phyloP scores from a whole-genome alignment of 805 yeast genomes.

The Ascoidea rubescens region DNA sequence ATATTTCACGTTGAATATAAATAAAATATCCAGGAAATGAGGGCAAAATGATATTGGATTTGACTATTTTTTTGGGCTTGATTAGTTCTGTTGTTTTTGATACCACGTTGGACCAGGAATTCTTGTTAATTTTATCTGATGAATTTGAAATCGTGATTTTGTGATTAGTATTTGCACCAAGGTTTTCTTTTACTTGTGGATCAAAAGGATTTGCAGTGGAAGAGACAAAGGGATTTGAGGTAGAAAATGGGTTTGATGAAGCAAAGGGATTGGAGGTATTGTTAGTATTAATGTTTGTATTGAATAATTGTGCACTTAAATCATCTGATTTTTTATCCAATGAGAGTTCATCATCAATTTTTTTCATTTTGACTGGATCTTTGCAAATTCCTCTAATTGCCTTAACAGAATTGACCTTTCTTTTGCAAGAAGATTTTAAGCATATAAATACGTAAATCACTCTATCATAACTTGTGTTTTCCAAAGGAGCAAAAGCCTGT shows the following conservation, averaged over 20 bases:
- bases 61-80: conserved; percentile 12
- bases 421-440: conserved; percentile 43
- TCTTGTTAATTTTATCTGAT: conserved; percentile 2
- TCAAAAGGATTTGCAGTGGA: neutral
- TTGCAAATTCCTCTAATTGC: conserved; percentile 66
- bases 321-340: conserved; percentile 16
- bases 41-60: conserved; percentile 22
- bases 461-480: conserved; percentile 61
- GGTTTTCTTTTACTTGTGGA: conserved; percentile 8
- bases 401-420: conserved; percentile 55
- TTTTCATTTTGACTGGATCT: conserved; percentile 32
- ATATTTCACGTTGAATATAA: conserved; percentile 59
- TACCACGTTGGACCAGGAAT: neutral
- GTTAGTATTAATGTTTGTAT: neutral
- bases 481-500: conserved; percentile 75
- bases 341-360: conserved; percentile 25
- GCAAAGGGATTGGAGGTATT: conserved; percentile 18
- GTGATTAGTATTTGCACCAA: conserved; percentile 15
- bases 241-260: conserved; percentile 26
- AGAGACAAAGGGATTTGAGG: conserved; percentile 14
- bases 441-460: conserved; percentile 74
- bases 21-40: conserved; percentile 52
- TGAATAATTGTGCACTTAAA: neutral
- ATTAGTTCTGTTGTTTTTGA: neutral
- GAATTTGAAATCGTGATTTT: conserved; percentile 12